These are phyloP conservation scores for Neofusicoccum laricinum DNA, from an alignment of 2,329 filamentous ascomycete species.

Conservation along the genomic window DNA sequence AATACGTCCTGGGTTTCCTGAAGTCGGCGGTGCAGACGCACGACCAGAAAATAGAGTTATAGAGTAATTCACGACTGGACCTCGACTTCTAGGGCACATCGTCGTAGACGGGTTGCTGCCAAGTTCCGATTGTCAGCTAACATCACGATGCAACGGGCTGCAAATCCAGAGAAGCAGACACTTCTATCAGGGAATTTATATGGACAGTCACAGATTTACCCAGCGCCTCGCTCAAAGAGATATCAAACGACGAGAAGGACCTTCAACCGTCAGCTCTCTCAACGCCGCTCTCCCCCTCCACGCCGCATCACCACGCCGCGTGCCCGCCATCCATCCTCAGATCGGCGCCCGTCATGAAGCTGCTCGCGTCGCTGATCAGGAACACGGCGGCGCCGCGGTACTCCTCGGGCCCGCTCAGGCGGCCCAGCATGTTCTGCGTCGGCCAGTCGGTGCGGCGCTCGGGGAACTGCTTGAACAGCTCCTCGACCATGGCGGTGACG, in stretches of 20 bases:
- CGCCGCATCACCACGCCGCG: constrained; percentile 34
- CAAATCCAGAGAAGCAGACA: neutral
- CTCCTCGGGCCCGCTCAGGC: constrained; percentile 33
- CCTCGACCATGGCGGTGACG: constrained; percentile 78
- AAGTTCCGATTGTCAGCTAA: too few relatives aligned
- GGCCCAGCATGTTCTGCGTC: constrained; percentile 76
- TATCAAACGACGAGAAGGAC: neutral
- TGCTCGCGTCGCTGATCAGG: constrained; percentile 39
- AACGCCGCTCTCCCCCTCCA: neutral
- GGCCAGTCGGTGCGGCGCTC: constrained; percentile 68
- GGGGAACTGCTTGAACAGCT: constrained; percentile 72
- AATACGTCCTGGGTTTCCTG: too few relatives aligned
- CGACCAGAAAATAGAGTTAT: too few relatives aligned
- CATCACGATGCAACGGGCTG: too few relatives aligned
- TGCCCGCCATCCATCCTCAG: constrained; percentile 40
- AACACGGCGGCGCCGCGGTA: constrained; percentile 39
- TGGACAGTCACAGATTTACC: neutral
- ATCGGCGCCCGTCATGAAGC: constrained; percentile 40
- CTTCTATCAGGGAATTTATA: neutral
- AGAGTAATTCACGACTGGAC: too few relatives aligned
- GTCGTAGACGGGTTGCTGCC: too few relatives aligned
- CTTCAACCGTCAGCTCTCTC: too few relatives aligned
- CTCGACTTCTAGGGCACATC: too few relatives aligned
- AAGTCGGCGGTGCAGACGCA: too few relatives aligned
- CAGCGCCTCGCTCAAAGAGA: constrained; percentile 2